phyloP scores from a whole-genome alignment of 768 basidiomycete genomes.

The Cytidiella melzeri region DNA sequence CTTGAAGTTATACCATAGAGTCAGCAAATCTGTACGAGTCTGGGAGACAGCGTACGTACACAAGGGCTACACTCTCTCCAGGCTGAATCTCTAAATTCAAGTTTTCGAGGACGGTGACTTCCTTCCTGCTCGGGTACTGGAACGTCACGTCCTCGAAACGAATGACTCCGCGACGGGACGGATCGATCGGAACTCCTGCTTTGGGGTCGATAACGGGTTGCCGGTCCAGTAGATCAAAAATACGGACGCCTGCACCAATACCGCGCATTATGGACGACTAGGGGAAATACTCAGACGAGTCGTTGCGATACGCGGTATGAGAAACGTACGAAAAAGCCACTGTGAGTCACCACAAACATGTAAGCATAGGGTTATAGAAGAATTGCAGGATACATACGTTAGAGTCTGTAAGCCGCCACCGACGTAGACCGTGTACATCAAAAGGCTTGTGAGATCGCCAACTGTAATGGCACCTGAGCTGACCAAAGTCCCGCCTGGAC shows the following conservation, averaged over 20 bases:
- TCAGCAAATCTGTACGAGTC: conserved; percentile 2
- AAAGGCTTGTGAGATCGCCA: conserved; percentile 82
- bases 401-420: conserved; percentile 76
- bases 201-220: conserved; percentile 64
- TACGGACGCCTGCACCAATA: conserved; percentile 85
- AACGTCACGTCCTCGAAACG: conserved; percentile 82
- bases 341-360: conserved; percentile 15
- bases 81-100: conserved; percentile 76
- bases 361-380: not conserved
- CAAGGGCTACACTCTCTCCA: conserved; percentile 87
- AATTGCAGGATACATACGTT: conserved; percentile 42
- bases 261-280: conserved; percentile 95
- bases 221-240: conserved; percentile 91
- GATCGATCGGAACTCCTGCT: conserved; percentile 50
- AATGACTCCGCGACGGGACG: conserved; percentile 58
- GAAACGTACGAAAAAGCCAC: conserved; percentile 34
- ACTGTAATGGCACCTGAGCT: conserved; percentile 84
- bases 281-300: conserved; percentile 2
- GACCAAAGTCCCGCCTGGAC: conserved; percentile 82
- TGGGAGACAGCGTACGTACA: conserved; percentile 48
- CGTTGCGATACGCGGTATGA: conserved; percentile 2
- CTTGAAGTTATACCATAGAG: conserved; percentile 31
- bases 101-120: conserved; percentile 74
- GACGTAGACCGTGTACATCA: conserved; percentile 89
- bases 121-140: conserved; percentile 83